Base-by-base conservation (phyloP, 108 stramenopile genomes). In the Fragilaria crotonensis region DNA sequence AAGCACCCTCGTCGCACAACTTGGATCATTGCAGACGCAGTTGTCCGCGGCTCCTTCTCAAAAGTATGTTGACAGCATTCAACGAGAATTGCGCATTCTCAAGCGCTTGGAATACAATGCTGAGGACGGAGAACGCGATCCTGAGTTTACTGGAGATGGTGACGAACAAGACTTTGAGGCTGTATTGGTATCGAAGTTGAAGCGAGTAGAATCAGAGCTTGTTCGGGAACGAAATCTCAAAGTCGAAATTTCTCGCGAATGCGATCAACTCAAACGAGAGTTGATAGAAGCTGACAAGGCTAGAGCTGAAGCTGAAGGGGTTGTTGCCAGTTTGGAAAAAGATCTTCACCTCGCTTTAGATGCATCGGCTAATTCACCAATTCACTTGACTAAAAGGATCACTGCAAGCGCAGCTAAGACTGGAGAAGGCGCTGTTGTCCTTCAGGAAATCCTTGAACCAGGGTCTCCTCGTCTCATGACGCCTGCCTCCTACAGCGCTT, bases 71-170 rank as follows among this genome's bases (percentile, higher is more conserved):
- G 82, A 90, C 17, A 84, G 71, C 30, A 94, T 94, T 86, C 85
- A 80, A 57, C 74, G 81, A 25, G 92, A 93, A 60, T 64, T 93
- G 7, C 76, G 85, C 21, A 79, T 93, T 48, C 70, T 93, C 46
- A 93, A 93, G 57, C 76, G 83, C 41, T 65, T 93, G 52, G 87
- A 93, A 54, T 93, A 87, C 73, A 87, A 89, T 60, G 86, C 84
- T 9, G 80, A 85, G 60, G 90, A 86, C 51, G 71, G 70, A 31
- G 74, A 70, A 23, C 44, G 52, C 23, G 79, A 88, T 63, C 87
- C 87, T 5, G 87, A 87, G 69, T 80, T 83, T 60, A 76, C 83
- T 1, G 71, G 74, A 4, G 78, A 73, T 22, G n/a, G n/a, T n/a
- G 78, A 81, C 33, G 83, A 75, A 5, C 73, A 69, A 53, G 86